phyloP scores from a whole-genome alignment of 345 rosid species.

The Hevea brasiliensis region DNA sequence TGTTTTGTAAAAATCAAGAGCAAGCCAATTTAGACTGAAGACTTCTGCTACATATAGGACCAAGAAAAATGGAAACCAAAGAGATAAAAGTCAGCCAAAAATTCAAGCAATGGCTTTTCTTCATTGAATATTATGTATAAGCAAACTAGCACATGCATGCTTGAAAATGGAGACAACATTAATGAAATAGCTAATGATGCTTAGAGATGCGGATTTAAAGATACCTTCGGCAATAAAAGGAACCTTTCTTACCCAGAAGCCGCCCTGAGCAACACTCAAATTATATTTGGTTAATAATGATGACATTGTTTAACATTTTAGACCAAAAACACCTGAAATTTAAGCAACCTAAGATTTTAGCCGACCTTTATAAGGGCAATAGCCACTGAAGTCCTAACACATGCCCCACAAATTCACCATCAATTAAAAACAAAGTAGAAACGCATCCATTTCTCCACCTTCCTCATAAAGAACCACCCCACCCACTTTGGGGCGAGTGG shows the following conservation, averaged over 20 bases:
- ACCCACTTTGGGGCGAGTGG: neutral
- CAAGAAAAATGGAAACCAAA: too few species aligned
- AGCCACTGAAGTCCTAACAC: neutral
- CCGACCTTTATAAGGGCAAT: constrained; percentile 7
- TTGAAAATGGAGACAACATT: too few species aligned
- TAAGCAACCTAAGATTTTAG: neutral
- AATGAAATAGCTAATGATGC: too few species aligned
- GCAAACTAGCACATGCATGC: too few species aligned
- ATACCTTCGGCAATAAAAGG: too few species aligned
- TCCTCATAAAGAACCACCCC: neutral
- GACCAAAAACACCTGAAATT: neutral
- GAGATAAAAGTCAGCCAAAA: too few species aligned
- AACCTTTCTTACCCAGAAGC: neutral
- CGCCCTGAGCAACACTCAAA: neutral
- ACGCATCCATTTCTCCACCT: neutral
- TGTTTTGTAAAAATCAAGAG: too few species aligned
- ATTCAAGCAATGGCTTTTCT: too few species aligned
- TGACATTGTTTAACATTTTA: neutral
- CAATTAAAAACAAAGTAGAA: neutral
- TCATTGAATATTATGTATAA: too few species aligned
- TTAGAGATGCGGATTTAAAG: too few species aligned
- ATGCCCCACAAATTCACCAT: neutral
- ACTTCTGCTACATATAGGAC: too few species aligned
- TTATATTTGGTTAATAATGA: neutral
- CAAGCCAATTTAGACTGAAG: too few species aligned